Base-by-base conservation (phyloP, 2,329 filamentous ascomycete genomes). In the Fusarium austroafricanum region DNA sequence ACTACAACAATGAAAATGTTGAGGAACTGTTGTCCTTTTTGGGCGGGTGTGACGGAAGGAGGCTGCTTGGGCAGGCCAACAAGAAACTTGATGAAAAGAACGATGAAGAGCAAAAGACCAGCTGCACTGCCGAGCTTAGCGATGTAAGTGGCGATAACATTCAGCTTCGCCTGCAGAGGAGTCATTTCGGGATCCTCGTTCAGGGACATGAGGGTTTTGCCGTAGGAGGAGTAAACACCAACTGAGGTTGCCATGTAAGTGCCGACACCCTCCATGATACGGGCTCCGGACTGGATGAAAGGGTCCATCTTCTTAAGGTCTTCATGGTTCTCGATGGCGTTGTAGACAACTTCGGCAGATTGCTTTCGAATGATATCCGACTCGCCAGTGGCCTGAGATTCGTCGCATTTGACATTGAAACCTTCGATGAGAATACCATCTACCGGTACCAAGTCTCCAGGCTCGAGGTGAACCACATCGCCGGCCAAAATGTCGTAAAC, bases 61-160 rank as follows among this genome's bases (percentile, higher is more conserved):
- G 66, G 67, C 78, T 80, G 53, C 79, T 84, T 76, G 10, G 83
- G 82, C 5, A 97, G 85, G 14, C 87, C 81, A 46, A 89, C 92
- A 11, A 96, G 83, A 75, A 97, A 97, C 73, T 93, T 87, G 80
- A 97, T 94, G 74, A 97, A 88, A 15, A 97, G 84, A 44, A 96
- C 91, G 45, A 95, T 84, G 80, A 97, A 97, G 45, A 97, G 83
- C 10, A 93, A 81, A 15, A 96, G 82, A 68, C 91, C 93, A 47
- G 93, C 92, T 50, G 85, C 89, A 76, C 92, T 93, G 78, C 91
- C 91, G 35, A 93, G 81, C 78, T 92, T 92, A 59, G 91, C 91
- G 75, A 93, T 93, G 80, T 91, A 92, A 68, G 92, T 89, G 60
- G 91, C 91, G 67, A 94, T 88, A 62, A 87, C 83, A 74, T 91